These are phyloP conservation scores for Fraxinus ornus DNA, from an alignment of 305 asterid genomes.

Conservation along the genomic window DNA sequence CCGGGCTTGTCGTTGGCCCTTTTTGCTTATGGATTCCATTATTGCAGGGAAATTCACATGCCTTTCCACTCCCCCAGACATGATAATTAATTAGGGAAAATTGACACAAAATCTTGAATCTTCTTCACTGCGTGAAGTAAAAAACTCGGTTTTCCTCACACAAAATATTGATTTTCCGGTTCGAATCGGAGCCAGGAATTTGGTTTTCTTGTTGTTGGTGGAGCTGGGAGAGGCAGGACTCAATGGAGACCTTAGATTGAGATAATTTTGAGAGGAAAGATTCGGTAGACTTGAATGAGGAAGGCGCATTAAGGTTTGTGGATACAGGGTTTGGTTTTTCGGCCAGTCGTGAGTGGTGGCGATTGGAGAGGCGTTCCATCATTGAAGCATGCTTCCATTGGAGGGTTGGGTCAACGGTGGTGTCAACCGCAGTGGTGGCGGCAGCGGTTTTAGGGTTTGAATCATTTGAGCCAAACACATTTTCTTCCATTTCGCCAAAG, in stretches of 20 bases:
- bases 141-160: not conserved
- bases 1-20: conserved; percentile 35
- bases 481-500: not conserved
- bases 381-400: not conserved
- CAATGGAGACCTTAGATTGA: not conserved
- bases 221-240: not conserved
- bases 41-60: conserved; percentile 55
- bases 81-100: conserved; percentile 4
- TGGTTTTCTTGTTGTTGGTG: not conserved
- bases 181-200: not conserved
- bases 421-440: not conserved
- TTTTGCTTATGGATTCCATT: conserved; percentile 37
- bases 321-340: not conserved
- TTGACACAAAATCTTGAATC: conserved; percentile 8
- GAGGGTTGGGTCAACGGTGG: not conserved
- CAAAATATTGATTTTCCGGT: not conserved
- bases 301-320: not conserved
- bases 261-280: not conserved
- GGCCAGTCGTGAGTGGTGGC: not conserved
- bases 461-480: not conserved
- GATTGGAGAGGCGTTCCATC: not conserved
- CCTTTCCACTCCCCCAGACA: conserved; percentile 59
- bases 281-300: not conserved
- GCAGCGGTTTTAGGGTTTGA: not conserved
- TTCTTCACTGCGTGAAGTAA: conserved; percentile 30